Base-by-base conservation (phyloP, 331 rosid genomes). In the Pyrus hybrid region DNA sequence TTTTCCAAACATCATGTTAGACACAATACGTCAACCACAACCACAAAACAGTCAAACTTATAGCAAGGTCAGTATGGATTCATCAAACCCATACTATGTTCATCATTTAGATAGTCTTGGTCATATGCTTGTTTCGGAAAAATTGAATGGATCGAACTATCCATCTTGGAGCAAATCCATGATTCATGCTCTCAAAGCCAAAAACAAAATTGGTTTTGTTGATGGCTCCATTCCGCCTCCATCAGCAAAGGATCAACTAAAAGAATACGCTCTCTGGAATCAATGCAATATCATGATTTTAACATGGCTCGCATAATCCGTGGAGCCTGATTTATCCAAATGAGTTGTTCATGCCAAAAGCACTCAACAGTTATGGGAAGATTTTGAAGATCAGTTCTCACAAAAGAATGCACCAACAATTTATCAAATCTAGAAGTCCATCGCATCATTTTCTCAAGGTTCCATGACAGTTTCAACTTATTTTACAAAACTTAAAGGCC, bases 151-250 rank as follows among this genome's bases (percentile, higher is more conserved):
- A 0, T 14, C 62, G 30, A 74, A 73, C 30, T 79, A 80, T 49
- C 47, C 41, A n/a, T 29, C 70, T n/a, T 67, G 75, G 75, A 80
- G 69, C 21, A 73, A 61, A 58, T 49, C 83, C n/a, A 68, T 80
- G 63, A 29, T 67, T 57, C 70, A 66, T 21, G 79, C 83, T 7
- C 71, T 73, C 8, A 45, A 2, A 28, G 14, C 26, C 75, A 53
- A 80, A 73, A 18, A 80, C 73, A 49, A 80, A 80, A 67, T 25
- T 80, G 43, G 75, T 75, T 20, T 73, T 58, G 67, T 54, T 25
- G 7, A 80, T 67, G 83, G 75, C 20, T 43, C 66, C 67, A 12
- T 41, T 11, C 47, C 2, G 12, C 47, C 47, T n/a, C 8, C 47
- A 2, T n/a, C n/a, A n/a, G n/a, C n/a, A n/a, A n/a, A n/a, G n/a